A percentile compares a stretch with the other conserved stretches of the same genome.
Evolutionary conservation across 2,329 filamentous ascomycete genomes (phyloP).

Genomic region (Penicillium sp.): DNA sequence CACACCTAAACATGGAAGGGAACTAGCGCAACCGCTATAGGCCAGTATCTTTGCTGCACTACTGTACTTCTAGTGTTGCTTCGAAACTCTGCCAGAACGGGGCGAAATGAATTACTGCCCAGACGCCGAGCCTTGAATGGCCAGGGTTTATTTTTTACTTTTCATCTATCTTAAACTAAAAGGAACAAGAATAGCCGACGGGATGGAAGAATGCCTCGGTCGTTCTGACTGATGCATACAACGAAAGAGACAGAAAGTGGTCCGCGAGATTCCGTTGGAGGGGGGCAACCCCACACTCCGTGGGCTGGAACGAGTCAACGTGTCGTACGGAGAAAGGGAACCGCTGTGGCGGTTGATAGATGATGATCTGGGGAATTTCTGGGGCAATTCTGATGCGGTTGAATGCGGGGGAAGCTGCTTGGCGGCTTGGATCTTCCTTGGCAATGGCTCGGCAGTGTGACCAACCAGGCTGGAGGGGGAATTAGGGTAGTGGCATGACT

Average conservation of each 20-base stretch:
- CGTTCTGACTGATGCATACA: not conserved
- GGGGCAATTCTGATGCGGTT: not conserved
- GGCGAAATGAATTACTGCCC: not conserved
- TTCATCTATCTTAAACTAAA: too few species aligned
- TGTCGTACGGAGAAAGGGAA: not conserved
- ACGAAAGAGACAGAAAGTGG: not conserved
- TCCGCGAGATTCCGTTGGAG: not conserved
- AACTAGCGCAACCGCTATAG: not conserved
- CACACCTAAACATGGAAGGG: not conserved
- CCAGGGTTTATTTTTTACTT: not conserved
- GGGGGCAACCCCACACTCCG: not conserved
- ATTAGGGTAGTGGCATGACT: too few species aligned
- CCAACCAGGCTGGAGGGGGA: too few species aligned
- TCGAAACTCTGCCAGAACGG: not conserved
- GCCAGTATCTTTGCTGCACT: too few species aligned
- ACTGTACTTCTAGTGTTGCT: too few species aligned
- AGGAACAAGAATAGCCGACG: not conserved
- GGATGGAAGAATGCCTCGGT: not conserved
- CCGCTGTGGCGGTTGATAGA: not conserved
- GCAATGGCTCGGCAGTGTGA: not conserved
- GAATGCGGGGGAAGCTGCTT: slow-evolving; percentile 5
- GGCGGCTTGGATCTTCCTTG: not conserved
- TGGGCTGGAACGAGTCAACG: not conserved
- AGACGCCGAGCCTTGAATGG: not conserved
- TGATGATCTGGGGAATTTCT: slow-evolving; percentile 3